Percentiles rank a stretch among this genome's conserved stretches.
Conservation (phyloP, 2,329 filamentous ascomycete species). For the Fusarium sp. region DNA sequence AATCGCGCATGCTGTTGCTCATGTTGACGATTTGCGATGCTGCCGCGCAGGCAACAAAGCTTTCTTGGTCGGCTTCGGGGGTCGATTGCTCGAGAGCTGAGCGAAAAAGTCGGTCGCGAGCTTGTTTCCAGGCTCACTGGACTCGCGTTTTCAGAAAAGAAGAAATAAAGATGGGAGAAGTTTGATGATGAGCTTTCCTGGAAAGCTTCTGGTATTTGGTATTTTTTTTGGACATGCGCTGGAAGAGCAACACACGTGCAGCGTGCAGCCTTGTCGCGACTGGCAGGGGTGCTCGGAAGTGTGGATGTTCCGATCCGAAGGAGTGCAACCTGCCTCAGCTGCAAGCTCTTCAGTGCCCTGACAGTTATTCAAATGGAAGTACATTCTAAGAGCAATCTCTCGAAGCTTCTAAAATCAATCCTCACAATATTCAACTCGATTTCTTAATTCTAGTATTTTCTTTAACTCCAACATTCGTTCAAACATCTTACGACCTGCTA, state of each 20-base stretch:
- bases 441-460: background rate
- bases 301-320: constrained; percentile 27
- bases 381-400: background rate
- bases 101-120: background rate
- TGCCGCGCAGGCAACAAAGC: constrained; percentile 44
- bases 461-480: background rate
- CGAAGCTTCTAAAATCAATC: background rate
- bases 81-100: constrained; percentile 15
- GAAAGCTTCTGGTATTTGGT: constrained; percentile 32
- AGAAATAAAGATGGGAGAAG: constrained; percentile 21
- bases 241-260: constrained; percentile 43
- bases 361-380: background rate
- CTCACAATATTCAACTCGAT: background rate
- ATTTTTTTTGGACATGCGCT: constrained; percentile 45
- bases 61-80: constrained; percentile 25
- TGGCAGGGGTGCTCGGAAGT: constrained; percentile 32
- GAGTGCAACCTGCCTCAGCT: background rate
- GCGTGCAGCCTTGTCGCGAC: constrained; percentile 47
- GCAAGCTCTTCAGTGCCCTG: background rate
- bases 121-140: background rate
- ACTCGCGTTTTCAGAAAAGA: constrained; percentile 7
- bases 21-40: constrained; percentile 57
- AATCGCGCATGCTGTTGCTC: constrained; percentile 75
- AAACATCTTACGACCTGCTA: background rate
- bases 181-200: constrained; percentile 17